Percentiles rank a stretch among this genome's conserved stretches.
Evolutionary conservation across 345 rosid genomes (phyloP).

Genomic region (Aegle marmelos): DNA sequence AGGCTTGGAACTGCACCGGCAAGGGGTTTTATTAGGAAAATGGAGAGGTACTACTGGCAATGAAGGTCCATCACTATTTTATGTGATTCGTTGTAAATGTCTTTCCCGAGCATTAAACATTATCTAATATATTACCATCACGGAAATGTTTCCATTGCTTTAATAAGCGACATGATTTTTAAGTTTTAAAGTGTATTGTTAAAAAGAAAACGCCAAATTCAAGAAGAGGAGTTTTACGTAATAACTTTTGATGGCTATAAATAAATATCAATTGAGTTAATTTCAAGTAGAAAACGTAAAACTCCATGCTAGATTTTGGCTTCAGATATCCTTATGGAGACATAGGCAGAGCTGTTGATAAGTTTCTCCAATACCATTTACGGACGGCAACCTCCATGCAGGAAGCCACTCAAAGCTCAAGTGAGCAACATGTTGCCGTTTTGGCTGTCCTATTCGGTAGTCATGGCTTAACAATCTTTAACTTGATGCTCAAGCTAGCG

Average conservation of each 20-base stretch:
- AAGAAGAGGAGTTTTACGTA: neutral
- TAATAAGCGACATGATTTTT: neutral
- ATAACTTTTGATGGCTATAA: neutral
- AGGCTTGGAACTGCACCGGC: too few species aligned
- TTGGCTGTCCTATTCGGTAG: slow-evolving; percentile 62
- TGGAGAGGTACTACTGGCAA: too few species aligned
- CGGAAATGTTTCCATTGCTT: neutral
- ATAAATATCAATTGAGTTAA: neutral
- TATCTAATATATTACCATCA: too few species aligned
- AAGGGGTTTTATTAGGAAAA: too few species aligned
- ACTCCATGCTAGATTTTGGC: neutral
- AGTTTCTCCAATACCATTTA: too few species aligned
- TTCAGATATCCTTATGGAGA: neutral
- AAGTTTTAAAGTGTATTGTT: too few species aligned
- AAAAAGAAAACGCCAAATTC: too few species aligned
- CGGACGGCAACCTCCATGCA: neutral
- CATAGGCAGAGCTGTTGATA: neutral
- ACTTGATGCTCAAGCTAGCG: slow-evolving; percentile 44
- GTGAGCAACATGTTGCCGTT: slow-evolving; percentile 41
- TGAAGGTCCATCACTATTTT: too few species aligned
- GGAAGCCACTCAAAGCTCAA: neutral
- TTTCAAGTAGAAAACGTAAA: neutral
- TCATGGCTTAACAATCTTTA: slow-evolving; percentile 49
- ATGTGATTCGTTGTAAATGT: too few species aligned
- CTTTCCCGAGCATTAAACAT: too few species aligned